Evolutionary conservation across 768 basidiomycete species (phyloP).

Genomic region (Psilocybe subaeruginosa): DNA sequence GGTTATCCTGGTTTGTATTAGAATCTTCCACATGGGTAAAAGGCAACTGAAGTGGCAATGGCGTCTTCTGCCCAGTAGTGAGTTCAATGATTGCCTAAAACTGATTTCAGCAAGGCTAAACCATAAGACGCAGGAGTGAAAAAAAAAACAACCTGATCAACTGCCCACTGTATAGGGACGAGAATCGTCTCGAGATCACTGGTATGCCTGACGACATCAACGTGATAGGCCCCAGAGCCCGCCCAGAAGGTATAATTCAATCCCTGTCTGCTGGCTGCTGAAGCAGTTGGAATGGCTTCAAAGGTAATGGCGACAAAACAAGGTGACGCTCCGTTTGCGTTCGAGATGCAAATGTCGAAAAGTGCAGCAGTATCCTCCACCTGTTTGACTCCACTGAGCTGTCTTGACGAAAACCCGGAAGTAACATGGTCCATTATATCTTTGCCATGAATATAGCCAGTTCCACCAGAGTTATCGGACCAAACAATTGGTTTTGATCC

Average conservation of each 20-base stretch:
- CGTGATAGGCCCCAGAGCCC: conserved; percentile 62
- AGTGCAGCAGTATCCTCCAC: conserved; percentile 51
- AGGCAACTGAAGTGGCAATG: conserved; percentile 58
- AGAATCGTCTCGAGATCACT: conserved; percentile 71
- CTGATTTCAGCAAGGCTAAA: background rate
- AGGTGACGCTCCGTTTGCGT: conserved; percentile 68
- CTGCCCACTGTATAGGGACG: conserved; percentile 76
- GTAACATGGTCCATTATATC: conserved; percentile 67
- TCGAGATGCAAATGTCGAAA: conserved; percentile 62
- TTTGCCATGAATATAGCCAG: conserved; percentile 51
- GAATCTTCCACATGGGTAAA: conserved; percentile 56
- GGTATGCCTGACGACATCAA: conserved; percentile 65
- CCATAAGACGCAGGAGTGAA: conserved; percentile 22
- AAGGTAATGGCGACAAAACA: conserved; percentile 75
- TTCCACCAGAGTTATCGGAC: conserved; percentile 66
- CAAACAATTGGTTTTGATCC: conserved; percentile 59
- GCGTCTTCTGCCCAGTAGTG: conserved; percentile 49
- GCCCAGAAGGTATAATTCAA: conserved; percentile 73
- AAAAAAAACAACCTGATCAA: conserved; percentile 65
- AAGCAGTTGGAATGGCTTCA: conserved; percentile 53
- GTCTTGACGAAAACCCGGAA: conserved; percentile 46
- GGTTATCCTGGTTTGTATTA: conserved; percentile 11
- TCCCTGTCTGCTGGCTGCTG: conserved; percentile 30
- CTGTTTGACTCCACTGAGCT: conserved; percentile 51
- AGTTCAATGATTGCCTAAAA: conserved; percentile 72